Evolutionary conservation across 176 grass and related monocot species (phyloP).

Genomic region (Avena insularis): DNA sequence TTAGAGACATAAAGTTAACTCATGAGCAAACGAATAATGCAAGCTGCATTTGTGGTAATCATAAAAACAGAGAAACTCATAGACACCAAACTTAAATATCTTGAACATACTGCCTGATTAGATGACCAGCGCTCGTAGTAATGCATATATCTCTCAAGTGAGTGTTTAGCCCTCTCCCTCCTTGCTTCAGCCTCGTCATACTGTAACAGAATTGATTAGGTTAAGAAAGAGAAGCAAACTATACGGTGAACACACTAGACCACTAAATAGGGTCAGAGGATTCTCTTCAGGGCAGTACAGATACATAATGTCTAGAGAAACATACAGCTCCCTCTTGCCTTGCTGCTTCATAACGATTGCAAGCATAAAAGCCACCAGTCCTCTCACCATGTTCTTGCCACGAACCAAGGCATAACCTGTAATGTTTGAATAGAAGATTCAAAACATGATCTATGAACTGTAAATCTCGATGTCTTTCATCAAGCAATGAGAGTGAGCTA

Average conservation of each 20-base stretch:
- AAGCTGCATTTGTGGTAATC: conserved; percentile 24
- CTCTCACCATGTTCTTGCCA: conserved; percentile 91
- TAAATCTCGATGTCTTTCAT: conserved; percentile 13
- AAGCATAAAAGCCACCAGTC: conserved; percentile 96
- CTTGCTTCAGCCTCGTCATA: conserved; percentile 91
- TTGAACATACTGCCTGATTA: conserved; percentile 80
- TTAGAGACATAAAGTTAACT: neutral
- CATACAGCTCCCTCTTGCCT: conserved; percentile 89
- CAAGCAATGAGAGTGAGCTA: conserved; percentile 18
- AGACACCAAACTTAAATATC: conserved; percentile 30
- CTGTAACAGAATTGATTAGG: conserved; percentile 45
- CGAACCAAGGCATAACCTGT: conserved; percentile 85
- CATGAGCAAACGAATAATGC: conserved; percentile 2
- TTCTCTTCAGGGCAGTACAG: neutral
- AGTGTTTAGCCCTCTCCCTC: conserved; percentile 95
- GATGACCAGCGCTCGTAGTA: conserved; percentile 99
- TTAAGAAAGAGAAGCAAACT: conserved; percentile 24
- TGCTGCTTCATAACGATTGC: conserved; percentile 92
- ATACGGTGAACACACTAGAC: neutral
- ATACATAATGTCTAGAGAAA: conserved; percentile 18
- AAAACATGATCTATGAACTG: conserved; percentile 24
- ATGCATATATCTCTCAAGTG: conserved; percentile 97
- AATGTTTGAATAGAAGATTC: conserved; percentile 36
- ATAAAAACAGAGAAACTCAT: conserved; percentile 39
- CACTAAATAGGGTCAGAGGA: neutral